Base-by-base conservation (phyloP, 2,329 filamentous ascomycete genomes). In the Talaromyces islandicus region DNA sequence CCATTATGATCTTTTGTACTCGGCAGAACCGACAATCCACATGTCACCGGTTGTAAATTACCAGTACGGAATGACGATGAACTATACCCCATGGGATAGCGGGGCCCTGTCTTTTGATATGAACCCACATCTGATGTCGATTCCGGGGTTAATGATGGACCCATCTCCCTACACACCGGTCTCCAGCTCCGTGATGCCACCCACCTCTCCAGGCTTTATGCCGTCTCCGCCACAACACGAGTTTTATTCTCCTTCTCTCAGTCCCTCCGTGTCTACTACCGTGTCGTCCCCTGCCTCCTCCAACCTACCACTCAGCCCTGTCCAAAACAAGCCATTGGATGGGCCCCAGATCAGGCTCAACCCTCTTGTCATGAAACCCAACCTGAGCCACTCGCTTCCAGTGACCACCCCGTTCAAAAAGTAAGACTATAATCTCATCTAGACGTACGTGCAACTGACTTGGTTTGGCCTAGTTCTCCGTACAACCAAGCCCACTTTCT, bases 1-100 rank as follows among this genome's bases (percentile, higher is more conserved):
- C 62, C 94, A 97, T 75, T 99, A 97, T 74, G 94, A 97, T 74
- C 87, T 99, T 63, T 82, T 97, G 35, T 99, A 99, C 79, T 87
- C 85, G 71, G 78, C 81, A 29, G 82, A 83, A 64, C 67, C 68
- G 35, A 66, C 66, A 60, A 64, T 76, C 55, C 71, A 74, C 60
- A 71, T 75, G 69, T 64, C 70, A 50, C 73, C 73, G 30, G 65
- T 76, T 53, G 74, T 77, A 58, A 77, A 77, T 62, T 72, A 70
- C 60, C 75, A 77, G 63, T 75, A 75, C 62, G 72, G 67, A 58
- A 71, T 77, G 69, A 71, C 73, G 50, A 71, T 73, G 60, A 70
- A 72, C 62, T 76, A 72, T 63, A 58, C 67, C 27, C 66, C 71
- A 24, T 77, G 73, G 75, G 73, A 73, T 58, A 66, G 73, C 64